Base-by-base conservation (phyloP, 805 yeast species). In the Candida mattraensis region DNA sequence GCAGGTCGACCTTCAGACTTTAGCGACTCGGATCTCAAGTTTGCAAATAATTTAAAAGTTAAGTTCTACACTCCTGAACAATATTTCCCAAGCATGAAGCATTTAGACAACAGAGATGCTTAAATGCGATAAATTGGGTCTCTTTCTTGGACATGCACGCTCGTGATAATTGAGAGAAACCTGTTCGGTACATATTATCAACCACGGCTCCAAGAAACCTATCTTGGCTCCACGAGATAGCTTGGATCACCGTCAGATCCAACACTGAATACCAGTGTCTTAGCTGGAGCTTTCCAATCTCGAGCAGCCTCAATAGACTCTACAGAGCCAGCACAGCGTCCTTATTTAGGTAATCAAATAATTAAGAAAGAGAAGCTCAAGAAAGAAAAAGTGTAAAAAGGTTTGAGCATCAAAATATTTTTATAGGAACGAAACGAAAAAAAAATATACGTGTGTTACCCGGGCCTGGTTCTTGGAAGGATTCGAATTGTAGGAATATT, bases 1-100 rank as follows among this genome's bases (percentile, higher is more conserved):
- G 98, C 96, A 5, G 99, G 98, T 1, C 67, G 98, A 35, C 51
- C 55, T 2, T 58, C 53, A 0, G 98, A 91, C 58, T 84, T 82
- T 54, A 85, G 93, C 67, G 88, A 85, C 48, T 75, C 84, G 31
- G 99, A 91, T 58, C 59, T 56, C 44, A 54, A 42, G 37, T 89
- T 89, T 67, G 96, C 98, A 0, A 45, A 66, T 27, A 69, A 65
- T 13, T 52, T 73, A 1, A 76, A 75, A 0, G 28, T 87, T 2
- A 43, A 47, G 14, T 91, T 87, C 51, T 62, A 63, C 33, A 63
- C 77, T 0, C 98, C 98, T 0, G 97, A 91, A 37, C 54, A 53
- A 28, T 58, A 34, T 54, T 55, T 44, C 58, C 58, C 55, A 51
- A 55, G 59, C 59, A 53, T 53, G 60, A 55, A 55, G 60, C 58